Percentiles rank a stretch among this genome's conserved stretches.
phyloP scores from a whole-genome alignment of 129 eudicot genomes.

The Daucus carota region DNA sequence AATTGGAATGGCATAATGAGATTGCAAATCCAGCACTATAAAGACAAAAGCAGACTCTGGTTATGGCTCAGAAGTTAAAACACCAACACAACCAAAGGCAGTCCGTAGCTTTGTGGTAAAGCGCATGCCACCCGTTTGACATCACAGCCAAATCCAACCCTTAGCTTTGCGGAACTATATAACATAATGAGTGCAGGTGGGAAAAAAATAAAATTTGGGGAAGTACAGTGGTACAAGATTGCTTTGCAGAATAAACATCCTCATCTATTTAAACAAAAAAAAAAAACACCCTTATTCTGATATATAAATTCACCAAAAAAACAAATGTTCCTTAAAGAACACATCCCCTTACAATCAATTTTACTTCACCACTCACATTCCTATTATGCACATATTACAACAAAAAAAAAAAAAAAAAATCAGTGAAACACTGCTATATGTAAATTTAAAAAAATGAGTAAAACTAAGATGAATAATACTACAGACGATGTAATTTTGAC shows the following conservation, averaged over 20 bases:
- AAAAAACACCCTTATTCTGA: not conserved
- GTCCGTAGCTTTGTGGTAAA: not conserved
- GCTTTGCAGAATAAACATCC: not conserved
- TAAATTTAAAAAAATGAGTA: not conserved
- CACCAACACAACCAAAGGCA: not conserved
- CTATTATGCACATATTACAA: constrained; percentile 29
- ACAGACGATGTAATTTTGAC: not conserved
- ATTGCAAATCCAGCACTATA: not conserved
- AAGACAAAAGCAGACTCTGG: not conserved
- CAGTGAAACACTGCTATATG: constrained; percentile 20
- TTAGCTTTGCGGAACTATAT: not conserved
- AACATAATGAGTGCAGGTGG: not conserved
- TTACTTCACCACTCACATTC: constrained; percentile 17
- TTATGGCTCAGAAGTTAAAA: not conserved
- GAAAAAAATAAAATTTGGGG: not conserved
- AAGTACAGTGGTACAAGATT: not conserved
- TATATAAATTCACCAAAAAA: not conserved
- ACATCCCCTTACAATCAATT: not conserved
- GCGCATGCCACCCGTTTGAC: not conserved
- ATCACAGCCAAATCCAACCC: too few relatives aligned
- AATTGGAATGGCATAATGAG: too few relatives aligned
- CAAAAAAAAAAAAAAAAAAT: constrained; percentile 39
- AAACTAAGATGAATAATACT: not conserved
- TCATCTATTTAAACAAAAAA: not conserved
- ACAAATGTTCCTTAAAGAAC: not conserved